Evolutionary conservation across 371 early-diverging fungal species (phyloP).

Genomic region (Mucor irregularis): DNA sequence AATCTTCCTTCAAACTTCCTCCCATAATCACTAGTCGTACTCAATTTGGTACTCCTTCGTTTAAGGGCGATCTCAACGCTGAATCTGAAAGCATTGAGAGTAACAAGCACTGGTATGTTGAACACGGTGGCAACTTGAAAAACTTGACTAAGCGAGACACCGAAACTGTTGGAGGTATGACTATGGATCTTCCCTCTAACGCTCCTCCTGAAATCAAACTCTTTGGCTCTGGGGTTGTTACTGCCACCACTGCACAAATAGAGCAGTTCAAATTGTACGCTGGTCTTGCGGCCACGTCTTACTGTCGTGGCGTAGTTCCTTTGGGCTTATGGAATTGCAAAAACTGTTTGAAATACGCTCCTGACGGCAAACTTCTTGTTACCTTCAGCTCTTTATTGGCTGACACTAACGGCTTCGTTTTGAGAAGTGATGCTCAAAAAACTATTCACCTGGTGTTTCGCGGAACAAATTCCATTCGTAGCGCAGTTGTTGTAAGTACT

Average conservation of each 20-base stretch:
- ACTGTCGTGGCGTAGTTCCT: conserved; percentile 24
- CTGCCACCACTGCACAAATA: conserved; percentile 12
- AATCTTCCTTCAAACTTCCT: conserved; percentile 3
- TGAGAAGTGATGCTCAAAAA: conserved; percentile 24
- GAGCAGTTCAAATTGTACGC: conserved; percentile 15
- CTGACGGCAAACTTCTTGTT: conserved; percentile 23
- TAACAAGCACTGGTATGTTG: conserved; percentile 6
- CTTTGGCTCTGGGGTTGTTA: neutral
- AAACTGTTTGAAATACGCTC: conserved; percentile 20
- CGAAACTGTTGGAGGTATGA: conserved; percentile 4
- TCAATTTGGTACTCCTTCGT: too few relatives aligned
- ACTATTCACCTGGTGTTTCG: conserved; percentile 27
- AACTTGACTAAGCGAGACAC: neutral
- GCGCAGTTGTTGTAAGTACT: conserved; percentile 18
- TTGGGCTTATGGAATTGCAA: conserved; percentile 17
- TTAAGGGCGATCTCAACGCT: neutral
- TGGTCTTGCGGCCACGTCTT: conserved; percentile 25
- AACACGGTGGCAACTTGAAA: conserved; percentile 2
- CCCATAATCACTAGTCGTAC: conserved; percentile 13
- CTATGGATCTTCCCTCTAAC: conserved; percentile 10
- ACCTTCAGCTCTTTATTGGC: conserved; percentile 21
- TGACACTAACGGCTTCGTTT: conserved; percentile 26
- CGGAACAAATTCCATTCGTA: conserved; percentile 29
- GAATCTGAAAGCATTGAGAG: conserved; percentile 1
- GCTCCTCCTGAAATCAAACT: conserved; percentile 5